Base-by-base conservation (phyloP, 768 basidiomycete genomes). In the Galerina sulciceps region DNA sequence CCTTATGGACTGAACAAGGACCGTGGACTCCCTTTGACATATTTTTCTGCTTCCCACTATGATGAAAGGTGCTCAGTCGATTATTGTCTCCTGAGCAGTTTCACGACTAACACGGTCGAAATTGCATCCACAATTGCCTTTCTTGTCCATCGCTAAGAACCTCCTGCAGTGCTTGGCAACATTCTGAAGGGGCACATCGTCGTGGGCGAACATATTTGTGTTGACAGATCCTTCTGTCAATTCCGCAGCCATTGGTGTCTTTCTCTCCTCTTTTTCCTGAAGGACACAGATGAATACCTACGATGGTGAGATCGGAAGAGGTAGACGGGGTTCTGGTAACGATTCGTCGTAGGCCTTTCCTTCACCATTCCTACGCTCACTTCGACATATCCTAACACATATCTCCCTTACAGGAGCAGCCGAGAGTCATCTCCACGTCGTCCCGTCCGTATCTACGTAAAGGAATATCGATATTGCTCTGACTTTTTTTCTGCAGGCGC, bases 341-440 rank as follows among this genome's bases (percentile, higher is more conserved):
- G 67, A 69, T 59, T 71, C 69, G 5, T 78, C 76, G 78, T 78
- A 58, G 61, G 77, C 68, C 37, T 44, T 26, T 51, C 34, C 52
- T 36, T 43, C 40, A 48, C 42, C 23, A 9, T 26, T 18, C 47
- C 34, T 26, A 8, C 37, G 15, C 20, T 43, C 23, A 36, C 53
- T 17, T 47, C n/a, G 8, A 44, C 34, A 48, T 8, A 52, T 38
- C 26, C 11, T 64, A 10, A 57, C 41, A 4, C 15, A 38, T 5
- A 48, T 23, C 50, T 48, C 52, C 44, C 52, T 48, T 31, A 59
- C 68, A 87, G 85, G 61, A 87, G 83, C 68, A 86, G 85, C 67
- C 74, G 83, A 50, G 85, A 85, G 60, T 82, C 82, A 18, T 85
- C 85, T 38, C 82, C 83, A 44, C 72, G 63, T 52, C 68, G 73